Percentiles rank a stretch among this genome's conserved stretches.
Conservation (phyloP, 306 rosid genomes). For the Casuarina equisetifolia region DNA sequence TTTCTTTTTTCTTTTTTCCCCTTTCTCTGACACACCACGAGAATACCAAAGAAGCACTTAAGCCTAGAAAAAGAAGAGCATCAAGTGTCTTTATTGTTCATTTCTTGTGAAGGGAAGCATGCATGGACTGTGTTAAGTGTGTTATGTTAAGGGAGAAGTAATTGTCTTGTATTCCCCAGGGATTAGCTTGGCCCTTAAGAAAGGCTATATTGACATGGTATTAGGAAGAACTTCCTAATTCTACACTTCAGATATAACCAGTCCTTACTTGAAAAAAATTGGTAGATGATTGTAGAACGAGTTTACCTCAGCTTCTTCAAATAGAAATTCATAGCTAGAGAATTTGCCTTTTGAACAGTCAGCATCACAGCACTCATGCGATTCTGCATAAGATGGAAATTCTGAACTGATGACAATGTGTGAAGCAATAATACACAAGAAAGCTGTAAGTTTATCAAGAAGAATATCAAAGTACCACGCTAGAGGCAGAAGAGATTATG, state of each 20-base stretch:
- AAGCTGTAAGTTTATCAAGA: background rate
- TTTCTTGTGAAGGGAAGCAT: background rate
- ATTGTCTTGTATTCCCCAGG: background rate
- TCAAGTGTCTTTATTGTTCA: too few relatives aligned
- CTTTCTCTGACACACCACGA: too few relatives aligned
- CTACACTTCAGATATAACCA: background rate
- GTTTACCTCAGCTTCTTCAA: conserved; percentile 64
- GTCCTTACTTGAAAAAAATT: background rate
- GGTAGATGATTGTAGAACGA: conserved; percentile 2
- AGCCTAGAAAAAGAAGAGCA: too few relatives aligned
- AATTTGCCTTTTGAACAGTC: conserved; percentile 84
- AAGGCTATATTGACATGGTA: background rate
- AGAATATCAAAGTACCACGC: background rate
- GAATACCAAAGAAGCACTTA: too few relatives aligned
- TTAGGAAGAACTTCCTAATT: too few relatives aligned
- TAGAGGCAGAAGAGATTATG: background rate
- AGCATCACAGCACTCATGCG: conserved; percentile 80
- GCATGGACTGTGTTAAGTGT: background rate
- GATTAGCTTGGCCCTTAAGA: background rate
- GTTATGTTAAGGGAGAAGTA: background rate
- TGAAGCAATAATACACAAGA: conserved; percentile 17
- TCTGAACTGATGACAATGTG: conserved; percentile 20
- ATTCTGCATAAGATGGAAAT: conserved; percentile 51
- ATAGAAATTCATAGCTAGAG: conserved; percentile 70
- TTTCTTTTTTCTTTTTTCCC: too few relatives aligned